Percentiles rank a stretch among this genome's conserved stretches.
These are phyloP conservation scores for Psilocybe sp. DNA, from an alignment of 768 basidiomycete genomes.

Conservation along the genomic window DNA sequence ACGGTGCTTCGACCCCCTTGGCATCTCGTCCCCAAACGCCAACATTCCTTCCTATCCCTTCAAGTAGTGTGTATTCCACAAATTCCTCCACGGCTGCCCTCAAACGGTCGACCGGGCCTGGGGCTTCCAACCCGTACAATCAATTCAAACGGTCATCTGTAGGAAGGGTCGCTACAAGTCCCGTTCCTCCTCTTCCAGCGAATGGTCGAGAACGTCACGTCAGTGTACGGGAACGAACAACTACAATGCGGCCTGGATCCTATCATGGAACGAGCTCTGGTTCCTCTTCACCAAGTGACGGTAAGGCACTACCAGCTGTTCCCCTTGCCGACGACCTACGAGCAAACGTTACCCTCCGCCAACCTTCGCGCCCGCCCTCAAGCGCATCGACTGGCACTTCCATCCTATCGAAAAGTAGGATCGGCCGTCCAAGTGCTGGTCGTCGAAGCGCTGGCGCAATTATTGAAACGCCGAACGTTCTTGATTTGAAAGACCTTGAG, in stretches of 20 bases:
- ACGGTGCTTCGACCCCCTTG: slow-evolving; percentile 62
- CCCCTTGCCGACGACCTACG: slow-evolving; percentile 29
- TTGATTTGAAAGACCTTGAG: slow-evolving; percentile 29
- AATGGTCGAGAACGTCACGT: slow-evolving; percentile 30
- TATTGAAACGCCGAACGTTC: slow-evolving; percentile 10
- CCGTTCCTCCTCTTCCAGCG: slow-evolving; percentile 24
- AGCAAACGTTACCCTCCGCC: slow-evolving; percentile 47
- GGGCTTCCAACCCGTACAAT: slow-evolving; percentile 33
- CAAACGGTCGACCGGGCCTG: slow-evolving; percentile 61
- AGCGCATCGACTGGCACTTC: slow-evolving; percentile 26
- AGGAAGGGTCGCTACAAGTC: slow-evolving; percentile 39
- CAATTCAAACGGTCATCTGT: slow-evolving; percentile 62
- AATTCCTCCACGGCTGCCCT: slow-evolving; percentile 34
- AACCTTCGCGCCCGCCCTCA: slow-evolving; percentile 37
- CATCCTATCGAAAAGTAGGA: slow-evolving; percentile 46
- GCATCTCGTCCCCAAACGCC: slow-evolving; percentile 76
- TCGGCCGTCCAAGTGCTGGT: slow-evolving; percentile 42
- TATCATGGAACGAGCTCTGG: slow-evolving; percentile 23
- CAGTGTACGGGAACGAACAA: slow-evolving; percentile 20
- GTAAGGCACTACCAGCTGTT: slow-evolving; percentile 35
- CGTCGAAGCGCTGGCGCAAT: slow-evolving; percentile 24
- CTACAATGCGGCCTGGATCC: slow-evolving; percentile 14
- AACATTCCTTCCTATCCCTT: slow-evolving; percentile 72
- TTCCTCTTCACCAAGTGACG: slow-evolving; percentile 25
- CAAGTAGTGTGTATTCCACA: slow-evolving; percentile 45